phyloP scores from a whole-genome alignment of 2,329 filamentous ascomycete species.

The Epichloe aotearoae region DNA sequence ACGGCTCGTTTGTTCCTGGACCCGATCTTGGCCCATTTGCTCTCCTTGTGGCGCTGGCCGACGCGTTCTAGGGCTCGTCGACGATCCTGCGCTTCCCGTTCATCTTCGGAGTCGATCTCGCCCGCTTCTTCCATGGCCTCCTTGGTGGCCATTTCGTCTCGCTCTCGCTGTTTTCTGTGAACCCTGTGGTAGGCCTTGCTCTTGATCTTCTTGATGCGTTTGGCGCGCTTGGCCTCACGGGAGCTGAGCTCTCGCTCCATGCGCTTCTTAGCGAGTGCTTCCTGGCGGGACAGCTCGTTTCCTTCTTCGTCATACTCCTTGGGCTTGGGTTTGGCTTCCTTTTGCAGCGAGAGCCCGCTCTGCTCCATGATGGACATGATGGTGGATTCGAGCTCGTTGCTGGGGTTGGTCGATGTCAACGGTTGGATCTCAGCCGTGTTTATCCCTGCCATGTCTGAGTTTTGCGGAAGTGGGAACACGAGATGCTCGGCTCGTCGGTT shows the following conservation, averaged over 20 bases:
- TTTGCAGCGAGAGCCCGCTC: constrained; percentile 55
- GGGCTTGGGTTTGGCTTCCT: constrained; percentile 34
- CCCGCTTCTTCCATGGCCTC: constrained; percentile 43
- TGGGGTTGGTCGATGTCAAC: constrained; percentile 46
- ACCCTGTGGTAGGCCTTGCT: constrained; percentile 89
- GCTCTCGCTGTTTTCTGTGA: constrained; percentile 60
- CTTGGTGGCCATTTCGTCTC: constrained; percentile 37
- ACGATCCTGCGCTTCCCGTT: constrained; percentile 53
- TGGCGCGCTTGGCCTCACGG: constrained; percentile 74
- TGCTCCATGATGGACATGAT: constrained; percentile 85
- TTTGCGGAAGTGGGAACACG: constrained; percentile 70
- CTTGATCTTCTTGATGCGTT: constrained; percentile 98
- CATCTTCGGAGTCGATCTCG: constrained; percentile 51
- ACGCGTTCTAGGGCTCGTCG: constrained; percentile 73
- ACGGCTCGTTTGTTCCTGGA: constrained; percentile 66
- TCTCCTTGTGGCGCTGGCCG: constrained; percentile 72
- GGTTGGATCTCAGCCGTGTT: constrained; percentile 52
- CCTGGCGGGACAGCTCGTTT: constrained; percentile 58
- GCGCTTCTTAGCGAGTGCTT: constrained; percentile 60
- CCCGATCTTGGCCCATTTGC: constrained; percentile 82
- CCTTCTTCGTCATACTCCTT: constrained; percentile 56
- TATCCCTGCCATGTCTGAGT: constrained; percentile 46
- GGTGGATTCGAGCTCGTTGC: constrained; percentile 71
- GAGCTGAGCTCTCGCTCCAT: constrained; percentile 75
- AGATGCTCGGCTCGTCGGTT: constrained; percentile 87